Evolutionary conservation across 2,329 filamentous ascomycete species (phyloP).

Genomic region (Apiospora malaysiana): DNA sequence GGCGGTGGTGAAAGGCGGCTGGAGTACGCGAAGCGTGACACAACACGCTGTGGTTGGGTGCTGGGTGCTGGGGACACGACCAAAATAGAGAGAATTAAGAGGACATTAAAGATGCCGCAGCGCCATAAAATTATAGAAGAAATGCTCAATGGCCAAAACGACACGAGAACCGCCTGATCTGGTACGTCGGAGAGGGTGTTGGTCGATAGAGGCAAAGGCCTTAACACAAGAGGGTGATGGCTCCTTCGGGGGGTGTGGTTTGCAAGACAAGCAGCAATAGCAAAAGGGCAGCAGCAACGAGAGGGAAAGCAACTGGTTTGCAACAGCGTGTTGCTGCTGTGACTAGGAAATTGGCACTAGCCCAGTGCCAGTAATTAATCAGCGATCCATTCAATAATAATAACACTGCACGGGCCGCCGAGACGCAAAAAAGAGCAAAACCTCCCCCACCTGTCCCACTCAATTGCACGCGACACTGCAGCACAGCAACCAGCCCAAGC

Average conservation of each 20-base stretch:
- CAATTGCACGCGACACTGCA: slow-evolving; percentile 18
- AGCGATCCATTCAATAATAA: slow-evolving; percentile 21
- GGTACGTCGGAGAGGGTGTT: slow-evolving; percentile 30
- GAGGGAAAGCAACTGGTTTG: slow-evolving; percentile 13
- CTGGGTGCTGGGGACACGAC: slow-evolving; percentile 33
- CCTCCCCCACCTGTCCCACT: not conserved
- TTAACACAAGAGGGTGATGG: slow-evolving; percentile 25
- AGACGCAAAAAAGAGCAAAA: not conserved
- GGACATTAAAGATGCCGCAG: slow-evolving; percentile 30
- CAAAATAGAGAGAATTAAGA: slow-evolving; percentile 26
- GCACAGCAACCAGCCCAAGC: slow-evolving; percentile 21
- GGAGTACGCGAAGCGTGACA: slow-evolving; percentile 31
- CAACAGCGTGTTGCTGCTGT: slow-evolving; percentile 8
- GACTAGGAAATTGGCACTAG: not conserved
- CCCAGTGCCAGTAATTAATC: not conserved
- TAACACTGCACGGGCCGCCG: slow-evolving; percentile 13
- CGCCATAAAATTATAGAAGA: slow-evolving; percentile 17
- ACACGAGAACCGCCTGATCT: slow-evolving; percentile 32
- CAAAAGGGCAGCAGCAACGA: slow-evolving; percentile 16
- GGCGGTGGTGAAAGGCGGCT: not conserved
- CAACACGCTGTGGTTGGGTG: slow-evolving; percentile 29
- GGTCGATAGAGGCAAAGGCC: slow-evolving; percentile 26
- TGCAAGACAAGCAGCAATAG: slow-evolving; percentile 19
- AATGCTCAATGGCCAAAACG: slow-evolving; percentile 30
- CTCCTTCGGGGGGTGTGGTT: slow-evolving; percentile 12